Base-by-base conservation (phyloP, 2,329 filamentous ascomycete genomes). In the Nemania sp. region DNA sequence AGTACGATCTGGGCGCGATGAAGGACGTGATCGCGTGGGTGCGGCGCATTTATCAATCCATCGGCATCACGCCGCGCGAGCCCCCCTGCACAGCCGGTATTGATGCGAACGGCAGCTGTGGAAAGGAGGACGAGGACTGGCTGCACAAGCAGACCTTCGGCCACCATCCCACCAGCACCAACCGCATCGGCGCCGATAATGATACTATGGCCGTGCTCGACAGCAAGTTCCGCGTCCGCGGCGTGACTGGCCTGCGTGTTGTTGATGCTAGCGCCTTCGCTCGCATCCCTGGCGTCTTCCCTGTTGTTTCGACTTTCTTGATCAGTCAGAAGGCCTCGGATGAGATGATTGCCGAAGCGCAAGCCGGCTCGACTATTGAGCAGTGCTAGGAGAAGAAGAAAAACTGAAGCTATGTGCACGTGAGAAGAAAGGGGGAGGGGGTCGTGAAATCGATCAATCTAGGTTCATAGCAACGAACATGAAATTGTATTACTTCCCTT, bases 91-190 rank as follows among this genome's bases (percentile, higher is more conserved):
- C 41, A 8, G 44, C 33, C 28, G 20, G 30, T n/a, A 2, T 28
- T 14, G 49, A 56, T 42, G 48, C 52, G 30, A 37, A 49, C 19
- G 55, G 51, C 20, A 15, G 30, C 0, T 55, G 50, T 22, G 54
- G 50, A 22, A 23, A 43, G 40, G 57, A 55, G 0, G 48, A 61
- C 42, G 60, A 65, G 70, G 79, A 54, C 71, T 73, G 62, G 46
- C 48, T 65, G 23, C 52, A 60, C 42, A 71, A 77, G 36, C 71
- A 76, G 20, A 73, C 77, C 1, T 82, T 79, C 72, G 79, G 79
- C 0, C 80, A 84, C 64, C 81, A 84, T 65, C 78, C 79, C 5
- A 78, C 75, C 0, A 79, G 77, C 52, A 80, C 80, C 0, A 77
- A 73, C 47, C 71, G 77, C 0, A 84, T 84, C 54, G 81, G 82